These are phyloP conservation scores for Saturnispora hagleri DNA, from an alignment of 805 yeast species.

Conservation along the genomic window DNA sequence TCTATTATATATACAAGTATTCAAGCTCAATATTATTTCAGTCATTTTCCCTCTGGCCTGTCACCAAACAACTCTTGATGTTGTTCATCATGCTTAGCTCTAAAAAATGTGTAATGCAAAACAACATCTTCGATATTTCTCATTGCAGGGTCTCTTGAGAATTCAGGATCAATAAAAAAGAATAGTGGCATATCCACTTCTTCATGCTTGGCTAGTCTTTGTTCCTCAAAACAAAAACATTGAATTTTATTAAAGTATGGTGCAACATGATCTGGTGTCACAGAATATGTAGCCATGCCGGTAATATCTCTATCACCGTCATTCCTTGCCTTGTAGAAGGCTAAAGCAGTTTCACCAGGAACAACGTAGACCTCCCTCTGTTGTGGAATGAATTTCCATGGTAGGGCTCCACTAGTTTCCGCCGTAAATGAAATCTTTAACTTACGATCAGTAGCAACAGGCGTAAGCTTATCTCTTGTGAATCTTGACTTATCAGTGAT, in stretches of 20 bases:
- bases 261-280: slow-evolving; percentile 93
- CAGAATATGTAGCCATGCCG: slow-evolving; percentile 98
- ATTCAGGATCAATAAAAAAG: slow-evolving; percentile 94
- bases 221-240: slow-evolving; percentile 98
- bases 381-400: slow-evolving; percentile 93
- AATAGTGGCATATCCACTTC: slow-evolving; percentile 99
- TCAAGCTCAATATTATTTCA: neutral
- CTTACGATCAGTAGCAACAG: slow-evolving; percentile 77
- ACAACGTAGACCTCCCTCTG: slow-evolving; percentile 86
- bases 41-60: slow-evolving; percentile 13
- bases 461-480: slow-evolving; percentile 78
- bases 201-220: slow-evolving; percentile 86
- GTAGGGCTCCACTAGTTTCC: slow-evolving; percentile 81
- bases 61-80: slow-evolving; percentile 23
- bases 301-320: slow-evolving; percentile 79
- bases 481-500: slow-evolving; percentile 74
- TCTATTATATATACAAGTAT: neutral
- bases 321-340: slow-evolving; percentile 89
- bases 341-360: slow-evolving; percentile 97
- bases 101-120: slow-evolving; percentile 88
- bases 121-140: slow-evolving; percentile 83
- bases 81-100: slow-evolving; percentile 33
- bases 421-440: slow-evolving; percentile 83
- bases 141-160: slow-evolving; percentile 87
- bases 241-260: slow-evolving; percentile 95